Evolutionary conservation across 1,139 yeast genomes (phyloP).

Genomic region (Yamadazyma epiphylla): DNA sequence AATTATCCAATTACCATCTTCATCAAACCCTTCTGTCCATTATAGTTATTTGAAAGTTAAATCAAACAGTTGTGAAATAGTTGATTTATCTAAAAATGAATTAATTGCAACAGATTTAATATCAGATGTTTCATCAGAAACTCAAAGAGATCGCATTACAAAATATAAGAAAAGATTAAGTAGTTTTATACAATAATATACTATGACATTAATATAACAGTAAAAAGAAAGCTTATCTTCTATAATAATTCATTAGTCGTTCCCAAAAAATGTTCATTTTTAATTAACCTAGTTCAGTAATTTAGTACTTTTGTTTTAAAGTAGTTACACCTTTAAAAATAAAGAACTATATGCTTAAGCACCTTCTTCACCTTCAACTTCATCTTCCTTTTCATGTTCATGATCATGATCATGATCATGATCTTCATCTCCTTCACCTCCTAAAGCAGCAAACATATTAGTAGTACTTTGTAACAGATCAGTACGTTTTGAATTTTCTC

Average conservation of each 20-base stretch:
- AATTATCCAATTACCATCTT: too few relatives aligned
- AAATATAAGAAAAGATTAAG: slow-evolving; percentile 2
- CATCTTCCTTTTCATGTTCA: too few relatives aligned
- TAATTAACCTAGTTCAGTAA: too few relatives aligned
- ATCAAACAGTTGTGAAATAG: too few relatives aligned
- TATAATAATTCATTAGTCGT: slow-evolving; percentile 1
- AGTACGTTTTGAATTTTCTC: slow-evolving; percentile 43
- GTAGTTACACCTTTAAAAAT: too few relatives aligned
- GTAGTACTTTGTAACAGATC: slow-evolving; percentile 37
- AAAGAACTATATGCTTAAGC: not conserved
- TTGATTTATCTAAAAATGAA: too few relatives aligned
- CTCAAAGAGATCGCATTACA: not conserved
- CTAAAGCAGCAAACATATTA: slow-evolving; percentile 59
- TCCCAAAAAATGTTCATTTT: not conserved
- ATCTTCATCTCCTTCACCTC: slow-evolving; percentile 35
- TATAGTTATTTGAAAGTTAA: too few relatives aligned
- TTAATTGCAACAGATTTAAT: not conserved
- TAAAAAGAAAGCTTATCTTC: not conserved
- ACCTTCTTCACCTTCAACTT: slow-evolving; percentile 7
- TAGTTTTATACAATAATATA: slow-evolving; percentile 1
- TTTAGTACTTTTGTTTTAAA: too few relatives aligned
- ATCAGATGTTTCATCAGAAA: too few relatives aligned
- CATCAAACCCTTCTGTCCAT: too few relatives aligned
- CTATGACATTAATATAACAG: slow-evolving; percentile 1
- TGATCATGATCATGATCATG: slow-evolving; percentile 22